Conservation (phyloP, 2,329 filamentous ascomycete species). For the Harringtonia lauricola region DNA sequence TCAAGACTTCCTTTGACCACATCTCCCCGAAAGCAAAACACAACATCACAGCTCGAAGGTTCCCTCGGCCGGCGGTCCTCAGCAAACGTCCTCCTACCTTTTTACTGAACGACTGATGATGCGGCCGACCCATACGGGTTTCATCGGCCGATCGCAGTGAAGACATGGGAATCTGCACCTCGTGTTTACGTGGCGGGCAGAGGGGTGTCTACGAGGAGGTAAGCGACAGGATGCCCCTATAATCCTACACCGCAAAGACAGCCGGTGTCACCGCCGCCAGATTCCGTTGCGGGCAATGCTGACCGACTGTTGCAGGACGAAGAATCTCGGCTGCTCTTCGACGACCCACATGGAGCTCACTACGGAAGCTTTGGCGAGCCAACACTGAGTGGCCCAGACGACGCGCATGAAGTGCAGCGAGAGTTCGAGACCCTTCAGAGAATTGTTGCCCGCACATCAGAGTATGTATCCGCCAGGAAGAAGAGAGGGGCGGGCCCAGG, state of each 20-base stretch:
- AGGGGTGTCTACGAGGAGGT: conserved; percentile 46
- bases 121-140: no score
- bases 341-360: conserved; percentile 45
- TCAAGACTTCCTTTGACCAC: no score
- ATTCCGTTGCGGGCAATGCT: not conserved
- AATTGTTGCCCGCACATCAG: conserved; percentile 52
- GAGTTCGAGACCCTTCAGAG: conserved; percentile 54
- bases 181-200: conserved; percentile 43
- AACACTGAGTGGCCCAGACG: conserved; percentile 40
- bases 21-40: no score
- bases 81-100: no score
- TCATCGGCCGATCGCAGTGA: no score
- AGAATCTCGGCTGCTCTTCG: conserved; percentile 47
- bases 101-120: no score
- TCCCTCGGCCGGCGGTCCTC: no score
- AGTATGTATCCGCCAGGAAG: no score
- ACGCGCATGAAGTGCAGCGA: conserved; percentile 50
- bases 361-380: conserved; percentile 54
- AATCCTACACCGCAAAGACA: no score
- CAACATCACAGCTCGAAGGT: no score
- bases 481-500: no score
- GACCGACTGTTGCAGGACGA: conserved; percentile 32
- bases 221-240: conserved; percentile 8
- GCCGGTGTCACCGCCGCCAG: no score
- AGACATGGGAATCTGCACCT: conserved; percentile 49